Conservation (phyloP, 306 rosid species). For the Hippophae tibetana region DNA sequence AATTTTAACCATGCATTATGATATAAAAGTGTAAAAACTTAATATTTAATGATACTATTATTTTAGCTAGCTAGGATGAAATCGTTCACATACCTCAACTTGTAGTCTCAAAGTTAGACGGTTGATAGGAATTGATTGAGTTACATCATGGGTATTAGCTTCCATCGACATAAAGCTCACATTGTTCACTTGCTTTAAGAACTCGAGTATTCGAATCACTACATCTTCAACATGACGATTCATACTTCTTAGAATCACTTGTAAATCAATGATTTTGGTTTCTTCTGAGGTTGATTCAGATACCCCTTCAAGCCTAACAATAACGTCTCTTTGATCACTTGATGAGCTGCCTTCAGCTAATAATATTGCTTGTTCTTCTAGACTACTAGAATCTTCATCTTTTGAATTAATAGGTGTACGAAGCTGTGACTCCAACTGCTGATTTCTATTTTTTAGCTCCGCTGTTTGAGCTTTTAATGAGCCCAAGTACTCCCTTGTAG, state of each 20-base stretch:
- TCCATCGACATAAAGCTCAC: slow-evolving; percentile 54
- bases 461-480: slow-evolving; percentile 42
- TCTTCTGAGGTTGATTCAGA: slow-evolving; percentile 42
- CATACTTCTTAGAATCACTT: slow-evolving; percentile 39
- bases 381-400: slow-evolving; percentile 5
- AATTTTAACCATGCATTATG: no score
- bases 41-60: background rate
- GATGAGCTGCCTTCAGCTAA: slow-evolving; percentile 4
- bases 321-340: slow-evolving; percentile 35
- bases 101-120: slow-evolving; percentile 51
- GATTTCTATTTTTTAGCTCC: slow-evolving; percentile 43
- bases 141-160: slow-evolving; percentile 33
- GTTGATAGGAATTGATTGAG: slow-evolving; percentile 25
- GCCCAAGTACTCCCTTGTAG: slow-evolving; percentile 54
- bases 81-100: slow-evolving; percentile 47
- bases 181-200: slow-evolving; percentile 39
- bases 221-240: slow-evolving; percentile 34
- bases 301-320: slow-evolving; percentile 18
- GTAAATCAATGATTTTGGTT: slow-evolving; percentile 37
- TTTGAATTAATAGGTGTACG: background rate
- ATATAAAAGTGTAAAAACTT: no score
- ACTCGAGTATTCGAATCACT: slow-evolving; percentile 48
- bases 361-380: slow-evolving; percentile 5
- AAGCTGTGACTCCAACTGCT: slow-evolving; percentile 32
- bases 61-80: background rate